Conservation (phyloP, 345 rosid genomes). For the Alliaria petiolata region DNA sequence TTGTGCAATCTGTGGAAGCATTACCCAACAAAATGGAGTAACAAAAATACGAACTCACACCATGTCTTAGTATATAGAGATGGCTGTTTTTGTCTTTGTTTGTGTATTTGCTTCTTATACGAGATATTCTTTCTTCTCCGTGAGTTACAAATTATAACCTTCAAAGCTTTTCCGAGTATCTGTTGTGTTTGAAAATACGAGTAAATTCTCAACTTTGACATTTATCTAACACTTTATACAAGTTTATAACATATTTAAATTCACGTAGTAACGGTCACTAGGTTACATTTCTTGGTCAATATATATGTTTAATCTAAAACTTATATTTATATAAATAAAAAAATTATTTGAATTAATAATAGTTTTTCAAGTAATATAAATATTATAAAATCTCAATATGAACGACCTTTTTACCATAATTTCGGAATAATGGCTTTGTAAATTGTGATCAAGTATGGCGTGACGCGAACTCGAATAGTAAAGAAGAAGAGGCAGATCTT, state of each 20-base stretch:
- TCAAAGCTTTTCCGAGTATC: background rate
- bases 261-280: no score
- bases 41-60: slow-evolving; percentile 10
- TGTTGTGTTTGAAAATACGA: background rate
- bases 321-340: no score
- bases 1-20: slow-evolving; percentile 11
- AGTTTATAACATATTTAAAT: no score
- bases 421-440: background rate
- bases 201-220: no score
- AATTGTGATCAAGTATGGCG: background rate
- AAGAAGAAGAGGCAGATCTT: background rate
- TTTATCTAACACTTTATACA: no score
- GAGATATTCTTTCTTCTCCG: slow-evolving; percentile 12
- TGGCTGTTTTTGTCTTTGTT: slow-evolving; percentile 8
- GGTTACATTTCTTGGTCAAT: no score
- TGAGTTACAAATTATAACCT: background rate
- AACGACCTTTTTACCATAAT: background rate
- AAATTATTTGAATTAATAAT: no score
- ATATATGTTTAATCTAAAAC: no score
- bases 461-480: background rate
- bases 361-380: no score
- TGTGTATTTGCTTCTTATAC: background rate
- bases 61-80: slow-evolving; percentile 24
- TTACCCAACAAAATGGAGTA: background rate
- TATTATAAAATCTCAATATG: background rate